Evolutionary conservation across 2,329 filamentous ascomycete genomes (phyloP).

Genomic region (Aphanocladium album): DNA sequence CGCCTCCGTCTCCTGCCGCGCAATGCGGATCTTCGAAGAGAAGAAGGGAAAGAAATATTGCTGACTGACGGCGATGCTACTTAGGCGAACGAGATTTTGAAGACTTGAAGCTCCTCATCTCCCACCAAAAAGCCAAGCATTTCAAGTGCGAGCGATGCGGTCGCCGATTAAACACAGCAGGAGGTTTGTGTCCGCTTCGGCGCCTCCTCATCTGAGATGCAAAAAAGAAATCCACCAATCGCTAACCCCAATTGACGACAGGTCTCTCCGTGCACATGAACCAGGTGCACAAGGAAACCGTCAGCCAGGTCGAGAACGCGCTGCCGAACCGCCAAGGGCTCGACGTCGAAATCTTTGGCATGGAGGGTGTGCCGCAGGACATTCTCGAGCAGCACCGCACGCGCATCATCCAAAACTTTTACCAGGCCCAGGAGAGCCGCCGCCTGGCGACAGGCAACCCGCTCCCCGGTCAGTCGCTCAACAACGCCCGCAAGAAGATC

Average conservation of each 20-base stretch:
- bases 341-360: conserved; percentile 95
- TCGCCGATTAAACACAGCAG: conserved; percentile 84
- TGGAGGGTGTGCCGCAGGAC: conserved; percentile 92
- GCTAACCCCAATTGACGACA: too few relatives aligned
- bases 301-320: conserved; percentile 86
- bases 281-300: conserved; percentile 93
- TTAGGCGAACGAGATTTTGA: conserved; percentile 90
- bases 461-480: conserved; percentile 57
- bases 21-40: background rate
- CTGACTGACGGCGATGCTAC: background rate
- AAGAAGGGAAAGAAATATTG: background rate
- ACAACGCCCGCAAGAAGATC: conserved; percentile 65
- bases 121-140: conserved; percentile 98
- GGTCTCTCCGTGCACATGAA: conserved; percentile 96
- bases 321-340: conserved; percentile 78
- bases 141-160: conserved; percentile 95
- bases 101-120: conserved; percentile 92
- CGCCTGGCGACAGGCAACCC: conserved; percentile 81
- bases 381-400: conserved; percentile 78
- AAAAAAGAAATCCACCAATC: too few relatives aligned
- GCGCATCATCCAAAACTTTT: conserved; percentile 78
- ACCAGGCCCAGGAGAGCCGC: conserved; percentile 78
- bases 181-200: conserved; percentile 58
- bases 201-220: background rate
- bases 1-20: conserved; percentile 12